phyloP scores from a whole-genome alignment of 148 eudicot species.

The Silene latifolia region DNA sequence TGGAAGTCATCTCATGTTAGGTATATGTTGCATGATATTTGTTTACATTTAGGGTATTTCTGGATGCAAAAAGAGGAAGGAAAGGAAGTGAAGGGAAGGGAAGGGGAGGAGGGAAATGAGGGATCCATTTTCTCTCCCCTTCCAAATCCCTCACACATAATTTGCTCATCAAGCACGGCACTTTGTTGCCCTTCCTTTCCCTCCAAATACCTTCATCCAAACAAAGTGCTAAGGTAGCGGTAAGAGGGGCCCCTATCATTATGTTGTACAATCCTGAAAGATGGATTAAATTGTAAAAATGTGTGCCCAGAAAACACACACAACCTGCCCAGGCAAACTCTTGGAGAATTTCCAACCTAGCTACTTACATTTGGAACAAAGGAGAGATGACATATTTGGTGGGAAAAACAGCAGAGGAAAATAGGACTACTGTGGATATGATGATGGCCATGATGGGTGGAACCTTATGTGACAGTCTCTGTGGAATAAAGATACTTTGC shows the following conservation, averaged over 20 bases:
- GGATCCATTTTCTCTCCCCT: too few relatives aligned
- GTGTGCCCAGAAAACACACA: background rate
- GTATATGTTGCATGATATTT: too few relatives aligned
- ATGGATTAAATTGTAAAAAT: background rate
- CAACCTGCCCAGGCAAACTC: background rate
- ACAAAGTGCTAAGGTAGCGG: background rate
- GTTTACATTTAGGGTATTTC: too few relatives aligned
- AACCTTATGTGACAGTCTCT: background rate
- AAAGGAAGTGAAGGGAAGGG: too few relatives aligned
- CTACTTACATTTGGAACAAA: background rate
- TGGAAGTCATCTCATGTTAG: too few relatives aligned
- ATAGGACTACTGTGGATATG: background rate
- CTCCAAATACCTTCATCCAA: too few relatives aligned
- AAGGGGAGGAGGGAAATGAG: too few relatives aligned
- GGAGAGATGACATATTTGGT: background rate
- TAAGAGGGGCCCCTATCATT: background rate
- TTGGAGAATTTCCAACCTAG: background rate
- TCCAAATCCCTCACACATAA: too few relatives aligned
- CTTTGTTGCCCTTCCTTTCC: too few relatives aligned
- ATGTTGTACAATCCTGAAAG: background rate
- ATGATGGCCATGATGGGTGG: too few relatives aligned
- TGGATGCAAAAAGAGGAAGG: too few relatives aligned
- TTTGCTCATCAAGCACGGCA: too few relatives aligned
- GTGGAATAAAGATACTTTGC: background rate
- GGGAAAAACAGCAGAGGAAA: background rate